These are phyloP conservation scores for Kwoniella dejecticola DNA, from an alignment of 768 basidiomycete species.

Conservation along the genomic window DNA sequence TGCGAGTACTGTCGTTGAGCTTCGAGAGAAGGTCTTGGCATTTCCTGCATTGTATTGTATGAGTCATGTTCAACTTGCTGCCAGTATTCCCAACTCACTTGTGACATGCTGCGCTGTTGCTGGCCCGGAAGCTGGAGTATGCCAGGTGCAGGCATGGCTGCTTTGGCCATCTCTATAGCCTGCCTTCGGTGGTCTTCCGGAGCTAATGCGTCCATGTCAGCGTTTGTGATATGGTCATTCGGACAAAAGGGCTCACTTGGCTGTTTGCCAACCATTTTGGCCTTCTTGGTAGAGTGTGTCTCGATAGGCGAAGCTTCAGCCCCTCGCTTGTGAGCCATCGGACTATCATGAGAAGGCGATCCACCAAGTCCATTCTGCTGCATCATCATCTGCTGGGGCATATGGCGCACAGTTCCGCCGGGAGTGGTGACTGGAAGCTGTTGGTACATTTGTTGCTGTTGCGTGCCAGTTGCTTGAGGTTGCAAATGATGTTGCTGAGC, in stretches of 20 bases:
- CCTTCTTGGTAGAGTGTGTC: constrained; percentile 12
- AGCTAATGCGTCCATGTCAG: constrained; percentile 1
- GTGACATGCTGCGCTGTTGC: constrained; percentile 18
- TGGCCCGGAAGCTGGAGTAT: constrained; percentile 10
- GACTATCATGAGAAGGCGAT: constrained; percentile 7
- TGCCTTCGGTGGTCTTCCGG: constrained; percentile 35
- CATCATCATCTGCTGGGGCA: constrained; percentile 11
- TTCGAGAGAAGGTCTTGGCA: constrained; percentile 17
- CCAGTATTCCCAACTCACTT: constrained; percentile 13
- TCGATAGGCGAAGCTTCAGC: constrained; percentile 16
- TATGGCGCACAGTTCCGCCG: constrained; percentile 5
- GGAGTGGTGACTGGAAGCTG: constrained; percentile 12
- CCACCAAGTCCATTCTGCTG: constrained; percentile 5
- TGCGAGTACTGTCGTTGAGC: constrained; percentile 32
- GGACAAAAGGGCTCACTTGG: constrained; percentile 23
- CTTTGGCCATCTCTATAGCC: constrained; percentile 30
- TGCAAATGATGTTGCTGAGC: constrained; percentile 16
- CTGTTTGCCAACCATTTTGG: constrained; percentile 20
- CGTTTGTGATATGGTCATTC: neutral
- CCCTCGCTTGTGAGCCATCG: constrained; percentile 20
- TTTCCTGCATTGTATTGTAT: constrained; percentile 1
- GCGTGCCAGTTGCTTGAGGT: neutral
- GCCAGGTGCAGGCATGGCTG: constrained; percentile 10
- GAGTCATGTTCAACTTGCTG: neutral
- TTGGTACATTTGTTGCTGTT: constrained; percentile 11